Base-by-base conservation (phyloP, 352 stramenopile species). In the Globisporangium orthogonon region DNA sequence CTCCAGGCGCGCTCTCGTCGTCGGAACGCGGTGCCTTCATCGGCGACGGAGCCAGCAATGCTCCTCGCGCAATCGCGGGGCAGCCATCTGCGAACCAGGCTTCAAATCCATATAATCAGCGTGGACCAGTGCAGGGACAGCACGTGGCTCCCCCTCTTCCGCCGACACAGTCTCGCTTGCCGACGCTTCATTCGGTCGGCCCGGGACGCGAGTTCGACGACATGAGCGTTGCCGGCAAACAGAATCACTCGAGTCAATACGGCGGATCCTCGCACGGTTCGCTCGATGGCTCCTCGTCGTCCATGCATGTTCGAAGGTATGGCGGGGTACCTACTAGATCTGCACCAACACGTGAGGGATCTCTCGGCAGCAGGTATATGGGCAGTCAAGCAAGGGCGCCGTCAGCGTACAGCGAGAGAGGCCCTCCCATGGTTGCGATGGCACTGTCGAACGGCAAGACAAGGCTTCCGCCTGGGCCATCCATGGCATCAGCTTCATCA, bases 201-300 rank as follows among this genome's bases (percentile, higher is more conserved):
- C 4, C 56, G 41, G 43, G 49, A 56, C 49, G 48, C 9, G 39
- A 62, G 10, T 41, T 51, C 30, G 56, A 62, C 33, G 48, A 55
- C 18, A 37, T 51, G 18, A 13, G 41, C 2, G 15, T 14, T 23
- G 44, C 44, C 13, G n/a, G 28, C 18, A 43, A 40, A 39, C 44
- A 55, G n/a, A 43, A 55, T 28, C 50, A 18, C 30, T 17, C 30
- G 40, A 62, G 41, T 17, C 37, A 52, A 15, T 62, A 56, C 31
- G 48, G 23, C 2, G 41, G n/a, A 9, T 49, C 44, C n/a, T 49
- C 44, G 18, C 44, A 49, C 18, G 18, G 44, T 0, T n/a, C 18
- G 18, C 18, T 49, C 18, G 44, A 49, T n/a, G 44, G 44, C 11
- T 31, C 43, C n/a, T 11, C 44, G 44, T 49, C 44, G 44, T 49